phyloP scores from a whole-genome alignment of 2,329 filamentous ascomycete species.

The Orbilia oligospora region DNA sequence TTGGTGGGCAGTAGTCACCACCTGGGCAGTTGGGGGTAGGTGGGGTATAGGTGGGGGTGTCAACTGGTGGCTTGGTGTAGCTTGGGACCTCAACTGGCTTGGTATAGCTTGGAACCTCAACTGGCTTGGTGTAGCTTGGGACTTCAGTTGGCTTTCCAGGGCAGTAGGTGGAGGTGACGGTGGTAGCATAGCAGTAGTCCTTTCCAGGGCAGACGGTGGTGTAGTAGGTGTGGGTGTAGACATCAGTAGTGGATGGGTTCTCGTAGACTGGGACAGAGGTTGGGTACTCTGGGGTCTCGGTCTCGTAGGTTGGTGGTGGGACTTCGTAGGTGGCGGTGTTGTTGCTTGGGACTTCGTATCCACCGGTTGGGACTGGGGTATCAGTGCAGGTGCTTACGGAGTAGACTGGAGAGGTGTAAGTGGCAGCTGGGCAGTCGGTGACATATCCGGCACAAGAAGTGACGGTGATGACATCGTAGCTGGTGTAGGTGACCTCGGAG shows the following conservation, averaged over 20 bases:
- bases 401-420: slow-evolving; percentile 54
- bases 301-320: slow-evolving; percentile 33
- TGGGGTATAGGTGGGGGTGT: slow-evolving; percentile 18
- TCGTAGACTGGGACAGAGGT: slow-evolving; percentile 36
- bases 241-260: slow-evolving; percentile 10
- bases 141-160: slow-evolving; percentile 29
- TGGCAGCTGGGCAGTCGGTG: slow-evolving; percentile 49
- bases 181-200: slow-evolving; percentile 59
- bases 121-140: slow-evolving; percentile 24
- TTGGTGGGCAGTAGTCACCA: slow-evolving; percentile 23
- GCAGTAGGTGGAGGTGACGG: slow-evolving; percentile 56
- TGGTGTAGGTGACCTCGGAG: slow-evolving; percentile 59
- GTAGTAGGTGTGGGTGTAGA: slow-evolving; percentile 56
- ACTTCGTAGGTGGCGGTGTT: slow-evolving; percentile 35
- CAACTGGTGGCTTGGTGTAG: slow-evolving; percentile 34
- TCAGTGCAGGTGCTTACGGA: slow-evolving; percentile 53
- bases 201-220: slow-evolving; percentile 57
- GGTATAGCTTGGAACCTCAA: slow-evolving; percentile 17
- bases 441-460: slow-evolving; percentile 51
- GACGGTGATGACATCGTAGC: slow-evolving; percentile 49
- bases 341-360: slow-evolving; percentile 5
- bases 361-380: not conserved
- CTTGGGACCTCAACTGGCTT: slow-evolving; percentile 14
- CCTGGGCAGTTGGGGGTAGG: slow-evolving; percentile 10
- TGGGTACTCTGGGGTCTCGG: slow-evolving; percentile 29